Evolutionary conservation across 164 flowering plant genomes (phyloP).

Genomic region (Taxillus chinensis): DNA sequence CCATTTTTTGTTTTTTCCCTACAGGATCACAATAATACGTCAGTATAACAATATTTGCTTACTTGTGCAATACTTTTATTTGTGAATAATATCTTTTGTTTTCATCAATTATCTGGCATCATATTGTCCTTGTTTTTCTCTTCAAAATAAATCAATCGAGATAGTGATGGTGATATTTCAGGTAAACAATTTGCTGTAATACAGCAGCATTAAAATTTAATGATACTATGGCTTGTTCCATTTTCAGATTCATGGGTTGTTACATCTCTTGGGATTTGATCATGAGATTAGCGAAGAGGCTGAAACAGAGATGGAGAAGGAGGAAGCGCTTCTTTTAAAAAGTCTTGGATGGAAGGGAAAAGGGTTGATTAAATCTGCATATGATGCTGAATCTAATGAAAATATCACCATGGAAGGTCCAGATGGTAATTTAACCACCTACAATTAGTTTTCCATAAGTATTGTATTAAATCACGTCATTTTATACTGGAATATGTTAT

Average conservation of each 20-base stretch:
- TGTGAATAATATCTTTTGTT: no score
- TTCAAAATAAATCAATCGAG: no score
- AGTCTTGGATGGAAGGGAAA: constrained; percentile 92
- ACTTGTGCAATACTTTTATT: no score
- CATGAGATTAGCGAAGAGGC: constrained; percentile 94
- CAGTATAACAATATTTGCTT: no score
- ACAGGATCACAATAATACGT: no score
- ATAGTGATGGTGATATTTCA: no score
- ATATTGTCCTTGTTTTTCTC: no score
- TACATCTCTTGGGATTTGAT: constrained; percentile 92
- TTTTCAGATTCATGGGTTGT: constrained; percentile 77
- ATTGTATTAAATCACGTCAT: no score
- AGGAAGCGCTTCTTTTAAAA: constrained; percentile 66
- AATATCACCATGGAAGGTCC: constrained; percentile 21
- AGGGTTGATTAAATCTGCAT: constrained; percentile 77
- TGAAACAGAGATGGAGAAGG: constrained; percentile 85
- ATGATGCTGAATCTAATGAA: constrained; percentile 39
- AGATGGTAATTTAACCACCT: constrained; percentile 39
- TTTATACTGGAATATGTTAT: background rate
- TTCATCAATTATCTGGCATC: no score
- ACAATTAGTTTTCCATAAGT: constrained; percentile 1
- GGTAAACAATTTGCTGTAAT: no score
- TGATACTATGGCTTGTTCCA: background rate
- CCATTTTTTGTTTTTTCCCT: background rate
- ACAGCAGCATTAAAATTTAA: no score